Evolutionary conservation across 371 early-diverging fungal species (phyloP).

Genomic region (Lichtheimia ramosa): DNA sequence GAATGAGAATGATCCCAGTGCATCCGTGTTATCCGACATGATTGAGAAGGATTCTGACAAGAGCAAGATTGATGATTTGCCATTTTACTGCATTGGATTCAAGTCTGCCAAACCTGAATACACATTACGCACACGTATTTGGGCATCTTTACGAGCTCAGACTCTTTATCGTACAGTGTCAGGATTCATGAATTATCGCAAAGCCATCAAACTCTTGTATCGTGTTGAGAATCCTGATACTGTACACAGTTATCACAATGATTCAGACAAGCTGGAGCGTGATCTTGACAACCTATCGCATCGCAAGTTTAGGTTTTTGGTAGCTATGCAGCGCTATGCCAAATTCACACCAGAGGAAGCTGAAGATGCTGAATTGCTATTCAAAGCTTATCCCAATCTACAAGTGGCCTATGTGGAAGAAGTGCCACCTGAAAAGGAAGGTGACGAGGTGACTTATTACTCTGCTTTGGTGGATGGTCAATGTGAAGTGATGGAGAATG

Average conservation of each 20-base stretch:
- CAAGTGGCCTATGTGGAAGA: constrained; percentile 86
- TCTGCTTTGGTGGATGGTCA: constrained; percentile 78
- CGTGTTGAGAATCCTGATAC: constrained; percentile 84
- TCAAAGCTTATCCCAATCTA: constrained; percentile 77
- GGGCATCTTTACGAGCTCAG: constrained; percentile 88
- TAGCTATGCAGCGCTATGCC: constrained; percentile 88
- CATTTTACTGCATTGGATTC: constrained; percentile 84
- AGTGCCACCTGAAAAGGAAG: constrained; percentile 48
- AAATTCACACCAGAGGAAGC: constrained; percentile 75
- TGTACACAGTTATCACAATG: constrained; percentile 60
- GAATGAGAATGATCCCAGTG: constrained; percentile 14
- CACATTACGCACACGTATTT: constrained; percentile 84
- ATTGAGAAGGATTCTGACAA: constrained; percentile 15
- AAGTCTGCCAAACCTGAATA: constrained; percentile 82
- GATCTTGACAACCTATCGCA: constrained; percentile 68
- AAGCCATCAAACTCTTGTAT: constrained; percentile 80
- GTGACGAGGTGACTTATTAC: constrained; percentile 60
- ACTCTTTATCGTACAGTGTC: constrained; percentile 88
- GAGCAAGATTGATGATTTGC: constrained; percentile 66
- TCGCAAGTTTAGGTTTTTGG: constrained; percentile 83
- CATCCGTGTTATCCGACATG: constrained; percentile 13
- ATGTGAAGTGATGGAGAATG: constrained; percentile 54
- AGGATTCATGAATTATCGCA: constrained; percentile 90
- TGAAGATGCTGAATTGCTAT: constrained; percentile 78
- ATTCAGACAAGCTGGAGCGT: constrained; percentile 64